phyloP scores from a whole-genome alignment of 2,329 filamentous ascomycete species.

The Leptodontidium sp. region DNA sequence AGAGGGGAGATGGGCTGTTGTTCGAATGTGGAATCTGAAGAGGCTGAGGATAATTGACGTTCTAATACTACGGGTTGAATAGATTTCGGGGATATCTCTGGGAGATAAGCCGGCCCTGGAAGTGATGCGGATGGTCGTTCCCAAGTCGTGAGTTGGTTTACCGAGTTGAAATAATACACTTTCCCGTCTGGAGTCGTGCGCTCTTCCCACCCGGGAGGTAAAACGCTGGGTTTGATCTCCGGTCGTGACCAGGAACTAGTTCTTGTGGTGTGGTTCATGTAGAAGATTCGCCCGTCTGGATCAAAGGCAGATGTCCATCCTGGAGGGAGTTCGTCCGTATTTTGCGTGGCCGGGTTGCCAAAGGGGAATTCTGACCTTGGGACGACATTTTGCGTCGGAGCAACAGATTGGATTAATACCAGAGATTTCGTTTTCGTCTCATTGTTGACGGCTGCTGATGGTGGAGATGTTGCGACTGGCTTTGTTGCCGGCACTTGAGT shows the following conservation, averaged over 20 bases:
- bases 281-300: conserved; percentile 2
- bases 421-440: background rate
- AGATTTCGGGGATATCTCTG: background rate
- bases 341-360: background rate
- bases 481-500: background rate
- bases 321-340: background rate
- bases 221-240: background rate
- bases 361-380: background rate
- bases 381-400: background rate
- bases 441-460: background rate
- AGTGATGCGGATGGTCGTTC: background rate
- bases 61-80: background rate
- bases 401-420: accelerated
- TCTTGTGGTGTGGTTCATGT: conserved; percentile 1
- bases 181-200: conserved; percentile 2
- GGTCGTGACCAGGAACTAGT: background rate
- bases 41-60: background rate
- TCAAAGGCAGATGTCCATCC: background rate
- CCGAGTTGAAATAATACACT: background rate
- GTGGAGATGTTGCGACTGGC: background rate
- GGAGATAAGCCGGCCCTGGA: background rate
- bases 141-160: background rate
- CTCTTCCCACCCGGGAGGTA: background rate
- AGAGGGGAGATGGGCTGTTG: background rate
- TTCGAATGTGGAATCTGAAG: background rate